Evolutionary conservation across 805 yeast species (phyloP).

Genomic region (Priceomyces fermenticarens): DNA sequence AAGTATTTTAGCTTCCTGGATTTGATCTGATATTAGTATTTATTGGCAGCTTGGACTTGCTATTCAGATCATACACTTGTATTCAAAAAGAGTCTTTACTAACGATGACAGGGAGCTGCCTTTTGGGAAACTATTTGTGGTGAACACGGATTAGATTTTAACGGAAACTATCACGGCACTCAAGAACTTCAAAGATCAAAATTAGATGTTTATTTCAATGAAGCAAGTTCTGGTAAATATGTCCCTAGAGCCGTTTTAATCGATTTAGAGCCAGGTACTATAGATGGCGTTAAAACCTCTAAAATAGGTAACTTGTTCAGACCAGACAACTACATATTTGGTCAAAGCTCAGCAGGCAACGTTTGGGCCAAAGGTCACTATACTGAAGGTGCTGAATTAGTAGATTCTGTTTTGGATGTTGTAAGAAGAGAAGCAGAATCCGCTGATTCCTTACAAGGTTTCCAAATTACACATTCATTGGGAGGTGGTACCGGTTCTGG

Average conservation of each 20-base stretch:
- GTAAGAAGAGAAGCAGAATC: constrained; percentile 93
- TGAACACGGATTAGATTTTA: constrained; percentile 76
- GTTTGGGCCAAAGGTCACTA: constrained; percentile 98
- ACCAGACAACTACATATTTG: constrained; percentile 87
- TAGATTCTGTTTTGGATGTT: constrained; percentile 84
- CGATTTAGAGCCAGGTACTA: constrained; percentile 92
- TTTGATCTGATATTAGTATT: constrained; percentile 13
- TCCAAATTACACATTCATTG: constrained; percentile 67
- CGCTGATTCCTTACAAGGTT: constrained; percentile 90
- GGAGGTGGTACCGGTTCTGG: constrained; percentile 95
- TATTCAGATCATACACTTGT: too few relatives aligned
- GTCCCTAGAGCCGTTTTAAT: constrained; percentile 92
- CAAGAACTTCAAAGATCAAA: constrained; percentile 46
- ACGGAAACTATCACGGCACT: constrained; percentile 66
- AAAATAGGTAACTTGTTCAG: constrained; percentile 83
- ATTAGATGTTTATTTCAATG: constrained; percentile 82
- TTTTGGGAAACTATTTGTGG: constrained; percentile 92
- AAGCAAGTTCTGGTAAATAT: constrained; percentile 82
- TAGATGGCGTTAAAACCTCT: constrained; percentile 79
- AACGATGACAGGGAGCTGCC: constrained; percentile 68
- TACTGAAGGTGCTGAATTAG: constrained; percentile 94
- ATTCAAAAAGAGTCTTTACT: constrained; percentile 1
- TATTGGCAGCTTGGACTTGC: background rate
- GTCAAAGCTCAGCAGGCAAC: constrained; percentile 91
- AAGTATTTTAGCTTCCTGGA: constrained; percentile 30